Base-by-base conservation (phyloP, 768 basidiomycete species). In the Hysterangium stoloniferum region DNA sequence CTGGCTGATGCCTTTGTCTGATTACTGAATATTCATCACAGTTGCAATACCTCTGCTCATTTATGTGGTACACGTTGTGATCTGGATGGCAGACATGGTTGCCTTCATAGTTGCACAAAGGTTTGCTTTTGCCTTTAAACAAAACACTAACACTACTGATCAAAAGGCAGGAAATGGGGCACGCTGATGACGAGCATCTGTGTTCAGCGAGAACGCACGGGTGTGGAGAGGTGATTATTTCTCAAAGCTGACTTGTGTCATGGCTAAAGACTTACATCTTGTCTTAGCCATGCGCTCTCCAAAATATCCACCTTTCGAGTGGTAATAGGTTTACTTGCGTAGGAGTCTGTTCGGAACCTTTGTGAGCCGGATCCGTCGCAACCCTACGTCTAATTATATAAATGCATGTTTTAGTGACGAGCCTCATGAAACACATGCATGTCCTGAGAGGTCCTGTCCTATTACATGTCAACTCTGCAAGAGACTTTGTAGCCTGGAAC, bases 151-250 rank as follows among this genome's bases (percentile, higher is more conserved):
- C 24, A 25, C 41, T 2, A 12, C 13, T 24, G 2, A 43, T 6
- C 27, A 28, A 1, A 0, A 9, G 15, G 4, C 55, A 83, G 78
- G 64, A 73, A 3, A 65, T 68, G 2, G 69, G 68, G 15, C 80
- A 82, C 47, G 34, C 46, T 2, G 78, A 71, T 6, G 69, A 68
- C 0, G 72, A 70, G 8, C 82, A 82, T 55, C 52, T 72, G 43
- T 83, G 80, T 55, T 70, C 78, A 0, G 76, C 78, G 3, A 60
- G 64, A 19, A 57, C 70, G 0, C 82, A 83, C 53, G 71, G 70
- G 33, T 83, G 82, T 47, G 80, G 78, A 20, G 62, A 72, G 70
- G 81, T 73, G 52, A 32, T 12, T 45, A 12, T 4, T 31, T 12
- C 20, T 3, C 20, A 11, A 8, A 29, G 29, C n/a, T n/a, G n/a